Conservation (phyloP, 2,329 filamentous ascomycete genomes). For the Paraconiothyrium brasiliense region DNA sequence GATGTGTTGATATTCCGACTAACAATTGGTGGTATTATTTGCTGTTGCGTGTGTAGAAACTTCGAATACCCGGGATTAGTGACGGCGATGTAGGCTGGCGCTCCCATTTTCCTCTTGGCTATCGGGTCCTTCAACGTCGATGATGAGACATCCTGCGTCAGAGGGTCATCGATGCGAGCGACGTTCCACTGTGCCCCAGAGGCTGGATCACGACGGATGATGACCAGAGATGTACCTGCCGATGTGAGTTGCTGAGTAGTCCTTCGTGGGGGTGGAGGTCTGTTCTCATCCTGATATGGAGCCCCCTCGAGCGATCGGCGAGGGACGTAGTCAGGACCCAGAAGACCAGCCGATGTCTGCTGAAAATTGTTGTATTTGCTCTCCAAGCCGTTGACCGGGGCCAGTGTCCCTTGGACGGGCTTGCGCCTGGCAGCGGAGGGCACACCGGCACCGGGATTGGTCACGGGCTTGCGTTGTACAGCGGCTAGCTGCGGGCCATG, state of each 20-base stretch:
- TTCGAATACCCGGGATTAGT: slow-evolving; percentile 68
- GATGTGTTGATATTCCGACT: slow-evolving; percentile 29
- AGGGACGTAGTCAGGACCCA: slow-evolving; percentile 32
- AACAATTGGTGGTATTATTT: slow-evolving; percentile 21
- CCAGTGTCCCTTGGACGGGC: slow-evolving; percentile 39
- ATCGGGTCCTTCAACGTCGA: slow-evolving; percentile 46
- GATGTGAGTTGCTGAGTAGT: slow-evolving; percentile 27
- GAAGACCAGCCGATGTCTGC: slow-evolving; percentile 23
- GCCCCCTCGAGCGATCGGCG: slow-evolving; percentile 38
- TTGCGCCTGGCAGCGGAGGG: slow-evolving; percentile 34
- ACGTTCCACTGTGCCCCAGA: slow-evolving; percentile 63
- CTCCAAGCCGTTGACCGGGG: slow-evolving; percentile 35
- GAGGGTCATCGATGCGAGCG: slow-evolving; percentile 57
- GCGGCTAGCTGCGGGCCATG: slow-evolving; percentile 26
- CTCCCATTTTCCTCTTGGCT: slow-evolving; percentile 48
- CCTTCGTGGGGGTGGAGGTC: slow-evolving; percentile 32
- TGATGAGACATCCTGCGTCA: slow-evolving; percentile 56
- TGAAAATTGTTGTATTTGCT: slow-evolving; percentile 39
- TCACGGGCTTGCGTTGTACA: slow-evolving; percentile 42
- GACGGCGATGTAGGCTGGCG: slow-evolving; percentile 63
- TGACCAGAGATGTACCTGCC: slow-evolving; percentile 49
- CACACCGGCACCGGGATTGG: slow-evolving; percentile 12
- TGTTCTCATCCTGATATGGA: slow-evolving; percentile 32
- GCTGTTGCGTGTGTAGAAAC: slow-evolving; percentile 55
- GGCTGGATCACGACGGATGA: slow-evolving; percentile 62